Evolutionary conservation across 495 filamentous ascomycete genomes (phyloP), one percentile per base, ranked within the genome.

Genomic region (Opeltia flavorubescens): DNA sequence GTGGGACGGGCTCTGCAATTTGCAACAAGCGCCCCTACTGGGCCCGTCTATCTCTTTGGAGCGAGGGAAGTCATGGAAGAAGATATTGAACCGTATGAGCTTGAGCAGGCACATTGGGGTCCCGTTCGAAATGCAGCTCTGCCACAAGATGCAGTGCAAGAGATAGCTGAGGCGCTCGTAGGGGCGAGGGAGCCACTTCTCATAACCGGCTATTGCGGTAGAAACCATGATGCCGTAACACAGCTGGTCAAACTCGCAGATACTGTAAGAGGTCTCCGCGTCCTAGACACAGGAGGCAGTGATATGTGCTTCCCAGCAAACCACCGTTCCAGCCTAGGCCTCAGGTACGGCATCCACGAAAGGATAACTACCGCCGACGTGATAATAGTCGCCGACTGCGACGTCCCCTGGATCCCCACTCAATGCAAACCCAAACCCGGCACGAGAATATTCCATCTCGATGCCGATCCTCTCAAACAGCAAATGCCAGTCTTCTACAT

Each of bases 271-370:
- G 86, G 86, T 0, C 60, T 95, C 36, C 69, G 87, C 11, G 86
- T 96, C 15, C 63, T 96, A 24, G 89, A 96, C 60, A 88, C 86
- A 1, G 85, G 84, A 21, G 89, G 87, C 28, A 84, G 84, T 57
- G 89, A 96, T 59, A 91, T 96, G 89, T 93, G 85, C 57, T 95
- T 95, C 64, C 89, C 89, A 2, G 82, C 80, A 1, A 70, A 89
- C 43, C 88, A 95, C 50, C 66, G 69, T 0, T 77, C 65, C 5
- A 83, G 79, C 71, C 60, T 95, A 23, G 86, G 89, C 2, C 58
- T 93, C 52, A 69, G 78, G 50, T 95, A 78, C 52, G 86, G 88
- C 9, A 67, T 77, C 2, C 85, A 94, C 33, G 78, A 84, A 13
- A 64, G 68, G 5, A 84, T 95, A 52, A 70, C 66, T 36, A 79